Base-by-base conservation (phyloP, 2,329 filamentous ascomycete species). In the Pyrenophora tritici-repentis region DNA sequence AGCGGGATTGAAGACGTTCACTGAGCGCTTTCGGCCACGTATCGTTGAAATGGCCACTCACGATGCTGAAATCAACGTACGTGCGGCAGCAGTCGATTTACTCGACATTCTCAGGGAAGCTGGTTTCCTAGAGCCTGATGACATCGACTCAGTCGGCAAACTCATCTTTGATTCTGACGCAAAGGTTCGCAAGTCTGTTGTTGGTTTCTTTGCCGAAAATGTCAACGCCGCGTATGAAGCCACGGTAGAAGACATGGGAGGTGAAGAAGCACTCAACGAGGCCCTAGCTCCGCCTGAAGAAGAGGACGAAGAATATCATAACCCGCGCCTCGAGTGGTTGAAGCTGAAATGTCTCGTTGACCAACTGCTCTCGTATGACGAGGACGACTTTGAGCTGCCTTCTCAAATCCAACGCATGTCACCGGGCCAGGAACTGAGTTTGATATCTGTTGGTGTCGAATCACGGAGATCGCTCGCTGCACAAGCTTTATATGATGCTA, bases 41-140 rank as follows among this genome's bases (percentile, higher is more conserved):
- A 80, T 99, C 33, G 88, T 97, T 20, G 94, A 99, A 75, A 97
- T 99, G 79, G 92, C 92, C 0, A 90, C 88, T 6, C 84, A 86
- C 55, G 94, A 99, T 72, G 83, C 88, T 0, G 94, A 99, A 62
- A 78, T 88, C 12, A 83, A 82, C 44, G 91, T 97, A 24, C 86
- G 94, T 31, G 88, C 91, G 6, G 82, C 86, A 6, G 88, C 90
- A 7, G 88, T 99, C 40, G 85, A 90, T 45, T 82, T 96, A 34
- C 85, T 97, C 14, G 90, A 96, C 59, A 81, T 87, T 18, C 82
- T 99, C 48, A 86, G 93, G 47, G 86, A 91, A 56, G 88, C 87
- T 5, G 93, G 91, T 18, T 84, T 97, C 73, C 81, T 99, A 1
- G 92, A 97, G 62, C 92, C 93, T 0, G 85, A 89, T 61, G 94